phyloP scores from a whole-genome alignment of 768 basidiomycete species.

The Boletus rubescentipes region DNA sequence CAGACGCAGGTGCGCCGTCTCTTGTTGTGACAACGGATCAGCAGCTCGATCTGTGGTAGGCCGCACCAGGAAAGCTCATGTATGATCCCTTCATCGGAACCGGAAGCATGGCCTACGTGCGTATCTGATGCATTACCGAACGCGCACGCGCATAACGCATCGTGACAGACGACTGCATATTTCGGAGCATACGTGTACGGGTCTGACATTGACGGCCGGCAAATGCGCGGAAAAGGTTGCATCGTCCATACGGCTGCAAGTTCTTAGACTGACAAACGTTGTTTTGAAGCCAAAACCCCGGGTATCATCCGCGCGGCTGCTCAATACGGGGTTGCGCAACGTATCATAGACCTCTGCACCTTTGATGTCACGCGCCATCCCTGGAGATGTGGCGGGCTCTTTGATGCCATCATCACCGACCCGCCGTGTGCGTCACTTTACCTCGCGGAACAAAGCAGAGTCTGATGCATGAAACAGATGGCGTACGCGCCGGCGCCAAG shows the following conservation, averaged over 20 bases:
- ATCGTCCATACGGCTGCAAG: neutral
- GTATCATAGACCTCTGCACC: slow-evolving; percentile 81
- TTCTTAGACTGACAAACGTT: neutral
- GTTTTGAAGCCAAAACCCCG: slow-evolving; percentile 41
- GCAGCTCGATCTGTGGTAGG: slow-evolving; percentile 42
- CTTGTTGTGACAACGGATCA: neutral
- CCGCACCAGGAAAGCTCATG: slow-evolving; percentile 82
- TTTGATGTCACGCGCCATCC: slow-evolving; percentile 93
- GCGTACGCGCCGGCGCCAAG: slow-evolving; percentile 88
- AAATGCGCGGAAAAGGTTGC: slow-evolving; percentile 91
- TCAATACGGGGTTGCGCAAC: slow-evolving; percentile 75
- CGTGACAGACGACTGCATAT: slow-evolving; percentile 69
- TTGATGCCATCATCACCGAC: slow-evolving; percentile 94
- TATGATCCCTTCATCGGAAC: slow-evolving; percentile 98
- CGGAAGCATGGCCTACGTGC: slow-evolving; percentile 86
- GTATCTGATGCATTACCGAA: slow-evolving; percentile 1
- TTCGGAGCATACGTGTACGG: slow-evolving; percentile 89
- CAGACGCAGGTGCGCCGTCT: slow-evolving; percentile 74
- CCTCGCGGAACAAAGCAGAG: neutral
- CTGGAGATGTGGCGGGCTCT: slow-evolving; percentile 83
- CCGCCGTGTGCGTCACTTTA: slow-evolving; percentile 72
- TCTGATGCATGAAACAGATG: slow-evolving; percentile 53
- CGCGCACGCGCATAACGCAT: neutral
- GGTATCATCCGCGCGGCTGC: slow-evolving; percentile 79
- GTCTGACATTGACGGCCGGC: slow-evolving; percentile 95